Evolutionary conservation across 2,329 filamentous ascomycete genomes (phyloP), one percentile per base, ranked within the genome.

Genomic region (Cercospora sp.): DNA sequence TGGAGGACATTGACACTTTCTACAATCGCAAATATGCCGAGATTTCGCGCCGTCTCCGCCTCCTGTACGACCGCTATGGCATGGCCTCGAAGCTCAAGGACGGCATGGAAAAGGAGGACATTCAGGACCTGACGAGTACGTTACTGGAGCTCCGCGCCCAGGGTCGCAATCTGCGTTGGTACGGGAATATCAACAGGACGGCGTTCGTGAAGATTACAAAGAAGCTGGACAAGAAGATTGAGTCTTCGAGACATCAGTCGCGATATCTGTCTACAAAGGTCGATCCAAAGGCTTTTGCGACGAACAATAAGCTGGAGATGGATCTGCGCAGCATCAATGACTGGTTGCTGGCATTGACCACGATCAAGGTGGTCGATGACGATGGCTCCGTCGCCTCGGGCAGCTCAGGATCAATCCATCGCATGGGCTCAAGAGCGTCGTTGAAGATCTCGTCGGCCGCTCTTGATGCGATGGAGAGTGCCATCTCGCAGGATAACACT

Each of bases 141-240:
- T 83, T 99, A 61, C 86, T 98, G 33, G 95, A 99, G 80, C 85
- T 98, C 68, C 88, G 95, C 66, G 90, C 90, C 63, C 92, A 96
- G 77, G 82, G 98, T 72, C 87, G 95, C 68, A 98, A 98, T 76
- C 84, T 99, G 63, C 92, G 96, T 79, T 98, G 94, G 94, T 99
- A 98, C 78, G 94, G 94, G 60, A 94, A 98, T 81, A 94, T 98
- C 76, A 99, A 99, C 79, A 88, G 94, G 63, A 87, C 92, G 71
- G 95, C 95, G 1, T 99, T 99, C 76, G 88, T 96, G 79, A 99
- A 99, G 83, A 99, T 99, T 79, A 97, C 95, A 62, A 99, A 99
- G 84, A 99, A 99, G 81, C 84, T 97, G 57, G 95, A 99, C 81
- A 99, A 99, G 83, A 97, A 96, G 82, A 87, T 97, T 2, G 86